Base-by-base conservation (phyloP, 1,139 yeast species). In the Nakaseomyces glabratus region DNA sequence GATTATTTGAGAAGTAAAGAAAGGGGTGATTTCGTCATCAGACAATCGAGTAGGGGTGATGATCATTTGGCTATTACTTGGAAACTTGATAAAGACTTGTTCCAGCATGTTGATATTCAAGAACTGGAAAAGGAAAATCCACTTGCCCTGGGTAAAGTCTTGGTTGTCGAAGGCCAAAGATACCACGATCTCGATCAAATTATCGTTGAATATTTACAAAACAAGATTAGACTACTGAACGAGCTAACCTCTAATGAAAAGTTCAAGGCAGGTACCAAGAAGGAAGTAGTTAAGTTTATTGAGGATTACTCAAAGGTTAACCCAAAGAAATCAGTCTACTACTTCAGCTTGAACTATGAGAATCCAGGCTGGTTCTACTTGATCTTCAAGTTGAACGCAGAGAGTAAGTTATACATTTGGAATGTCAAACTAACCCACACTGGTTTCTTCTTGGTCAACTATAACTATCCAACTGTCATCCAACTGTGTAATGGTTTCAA, bases 401-500 rank as follows among this genome's bases (percentile, higher is more conserved):
- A 68, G 41, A 73, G 93, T 12, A 78, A 82, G 24, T 69, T 86
- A 30, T 75, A 76, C 47, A 77, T 85, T 4, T 85, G 96, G 95
- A 84, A 84, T 51, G 95, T 90, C 25, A 81, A 77, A 59, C 85
- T 86, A 9, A 79, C 82, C 37, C 86, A 93, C 22, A 80, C 79
- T 43, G 97, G 97, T 4, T 90, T 74, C 55, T 76, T 75, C 49
- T 67, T 90, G 57, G 76, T 77, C 57, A 80, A 80, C 18, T 81
- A 81, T 55, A 73, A 76, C 18, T 90, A 88, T 57, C 90, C 95
- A 16, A 86, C 82, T 55, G 85, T 90, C 69, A 76, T 76, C 43
- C 75, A 82, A 43, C 69, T 90, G 51, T 82, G 95, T 63, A 90
- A 90, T 52, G 99, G 98, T 14, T 93, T 90, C 73, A 90, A 90